Evolutionary conservation across 208 protist species (phyloP).

Genomic region (Acanthamoeba royreba): DNA sequence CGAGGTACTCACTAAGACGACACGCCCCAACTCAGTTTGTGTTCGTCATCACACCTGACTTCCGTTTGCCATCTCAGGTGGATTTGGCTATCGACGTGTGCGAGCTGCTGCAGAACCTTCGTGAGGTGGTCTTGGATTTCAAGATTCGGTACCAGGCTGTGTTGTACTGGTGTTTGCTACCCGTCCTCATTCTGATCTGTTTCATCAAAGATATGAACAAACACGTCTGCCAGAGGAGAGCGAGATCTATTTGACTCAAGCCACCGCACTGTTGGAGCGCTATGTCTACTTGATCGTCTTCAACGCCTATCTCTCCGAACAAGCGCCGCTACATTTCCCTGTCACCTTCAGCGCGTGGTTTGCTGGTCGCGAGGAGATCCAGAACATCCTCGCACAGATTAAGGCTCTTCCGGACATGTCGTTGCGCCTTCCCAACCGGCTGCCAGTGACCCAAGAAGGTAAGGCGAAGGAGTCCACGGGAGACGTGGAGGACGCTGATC

Average conservation of each 20-base stretch:
- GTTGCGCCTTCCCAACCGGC: not conserved
- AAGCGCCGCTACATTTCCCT: not conserved
- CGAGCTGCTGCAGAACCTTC: conserved; percentile 6
- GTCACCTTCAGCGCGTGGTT: not conserved
- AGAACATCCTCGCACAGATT: not conserved
- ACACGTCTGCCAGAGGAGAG: not conserved
- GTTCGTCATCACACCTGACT: not conserved
- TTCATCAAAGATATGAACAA: not conserved
- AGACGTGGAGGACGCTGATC: not conserved
- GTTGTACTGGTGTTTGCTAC: not conserved
- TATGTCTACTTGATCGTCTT: conserved; percentile 62
- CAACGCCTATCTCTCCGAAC: conserved; percentile 42
- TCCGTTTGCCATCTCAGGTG: not conserved
- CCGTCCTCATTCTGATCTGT: not conserved
- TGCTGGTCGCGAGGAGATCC: not conserved
- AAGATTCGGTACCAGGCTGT: not conserved
- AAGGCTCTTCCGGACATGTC: not conserved
- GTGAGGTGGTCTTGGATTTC: conserved; percentile 7
- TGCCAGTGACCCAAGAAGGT: not conserved
- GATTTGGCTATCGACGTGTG: conserved; percentile 32
- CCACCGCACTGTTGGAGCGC: conserved; percentile 42
- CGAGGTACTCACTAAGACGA: not conserved
- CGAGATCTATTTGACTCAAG: not conserved
- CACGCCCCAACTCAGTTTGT: not conserved
- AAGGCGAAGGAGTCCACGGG: not conserved